Conservation (phyloP, 805 yeast genomes). For the Yueomyces sp. region DNA sequence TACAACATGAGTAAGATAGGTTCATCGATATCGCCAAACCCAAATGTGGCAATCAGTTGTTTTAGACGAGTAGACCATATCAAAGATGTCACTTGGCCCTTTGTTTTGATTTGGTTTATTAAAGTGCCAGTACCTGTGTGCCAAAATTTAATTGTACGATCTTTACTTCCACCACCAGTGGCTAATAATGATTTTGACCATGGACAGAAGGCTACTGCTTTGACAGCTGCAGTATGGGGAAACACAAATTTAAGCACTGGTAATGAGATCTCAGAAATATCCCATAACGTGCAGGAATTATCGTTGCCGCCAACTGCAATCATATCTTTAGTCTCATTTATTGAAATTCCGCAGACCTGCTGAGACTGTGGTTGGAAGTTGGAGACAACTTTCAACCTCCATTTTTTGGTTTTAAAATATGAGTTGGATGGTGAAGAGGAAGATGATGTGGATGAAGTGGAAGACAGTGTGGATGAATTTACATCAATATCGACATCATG, state of each 20-base stretch:
- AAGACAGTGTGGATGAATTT: no score
- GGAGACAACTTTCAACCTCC: conserved; percentile 11
- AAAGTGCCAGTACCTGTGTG: conserved; percentile 70
- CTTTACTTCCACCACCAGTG: conserved; percentile 85
- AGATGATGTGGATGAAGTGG: no score
- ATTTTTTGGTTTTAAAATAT: neutral
- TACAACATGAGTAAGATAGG: conserved; percentile 46
- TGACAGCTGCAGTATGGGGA: conserved; percentile 75
- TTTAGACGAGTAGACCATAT: conserved; percentile 56
- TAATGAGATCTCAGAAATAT: conserved; percentile 28
- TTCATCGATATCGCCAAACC: conserved; percentile 47
- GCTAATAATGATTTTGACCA: conserved; percentile 74
- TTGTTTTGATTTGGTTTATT: conserved; percentile 40
- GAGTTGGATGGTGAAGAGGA: no score
- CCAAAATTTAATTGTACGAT: conserved; percentile 75
- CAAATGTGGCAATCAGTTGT: conserved; percentile 70
- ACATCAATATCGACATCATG: no score
- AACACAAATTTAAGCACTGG: conserved; percentile 38
- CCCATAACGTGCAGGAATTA: conserved; percentile 70
- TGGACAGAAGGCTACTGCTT: conserved; percentile 83
- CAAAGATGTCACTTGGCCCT: conserved; percentile 67
- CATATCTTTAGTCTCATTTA: conserved; percentile 39
- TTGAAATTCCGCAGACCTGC: conserved; percentile 49
- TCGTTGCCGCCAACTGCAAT: conserved; percentile 80
- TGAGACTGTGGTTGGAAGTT: conserved; percentile 37